Conservation (phyloP, 768 basidiomycete genomes). For the Termitomyces sp. region DNA sequence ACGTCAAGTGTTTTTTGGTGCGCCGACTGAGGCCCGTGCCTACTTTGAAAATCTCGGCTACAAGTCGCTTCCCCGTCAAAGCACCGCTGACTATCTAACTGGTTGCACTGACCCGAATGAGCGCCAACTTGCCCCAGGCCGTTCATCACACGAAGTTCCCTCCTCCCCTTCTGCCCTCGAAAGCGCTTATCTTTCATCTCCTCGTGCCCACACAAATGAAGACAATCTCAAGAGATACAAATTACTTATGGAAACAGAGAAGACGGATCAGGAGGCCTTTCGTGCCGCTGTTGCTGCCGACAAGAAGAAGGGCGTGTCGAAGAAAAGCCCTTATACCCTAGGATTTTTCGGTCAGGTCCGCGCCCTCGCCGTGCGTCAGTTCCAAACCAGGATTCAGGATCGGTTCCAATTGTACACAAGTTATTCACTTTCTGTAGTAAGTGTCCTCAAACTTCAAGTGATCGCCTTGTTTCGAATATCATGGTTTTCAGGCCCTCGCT, state of each 20-base stretch:
- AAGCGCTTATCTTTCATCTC: slow-evolving; percentile 51
- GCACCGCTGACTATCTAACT: slow-evolving; percentile 82
- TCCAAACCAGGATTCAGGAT: slow-evolving; percentile 72
- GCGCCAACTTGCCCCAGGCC: slow-evolving; percentile 69
- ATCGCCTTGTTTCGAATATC: neutral
- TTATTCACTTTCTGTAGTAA: slow-evolving; percentile 55
- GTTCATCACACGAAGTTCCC: slow-evolving; percentile 55
- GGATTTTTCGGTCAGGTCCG: slow-evolving; percentile 72
- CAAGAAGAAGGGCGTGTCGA: slow-evolving; percentile 75
- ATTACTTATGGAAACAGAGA: slow-evolving; percentile 51
- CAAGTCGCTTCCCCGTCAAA: slow-evolving; percentile 74
- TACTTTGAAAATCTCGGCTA: slow-evolving; percentile 81
- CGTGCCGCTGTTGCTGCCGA: slow-evolving; percentile 69
- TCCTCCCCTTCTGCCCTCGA: slow-evolving; percentile 69
- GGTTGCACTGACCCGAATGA: slow-evolving; percentile 85
- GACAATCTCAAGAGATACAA: slow-evolving; percentile 55
- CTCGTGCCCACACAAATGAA: slow-evolving; percentile 39
- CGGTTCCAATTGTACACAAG: slow-evolving; percentile 74
- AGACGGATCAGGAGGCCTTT: slow-evolving; percentile 72
- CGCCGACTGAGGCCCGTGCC: slow-evolving; percentile 62
- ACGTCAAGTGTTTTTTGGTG: slow-evolving; percentile 79
- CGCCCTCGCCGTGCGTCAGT: slow-evolving; percentile 68
- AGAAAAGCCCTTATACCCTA: slow-evolving; percentile 80
- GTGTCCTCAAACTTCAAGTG: slow-evolving; percentile 18
- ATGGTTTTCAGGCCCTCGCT: slow-evolving; percentile 40